phyloP scores from a whole-genome alignment of 169 alveolate species.

The Eimeria mitis region DNA sequence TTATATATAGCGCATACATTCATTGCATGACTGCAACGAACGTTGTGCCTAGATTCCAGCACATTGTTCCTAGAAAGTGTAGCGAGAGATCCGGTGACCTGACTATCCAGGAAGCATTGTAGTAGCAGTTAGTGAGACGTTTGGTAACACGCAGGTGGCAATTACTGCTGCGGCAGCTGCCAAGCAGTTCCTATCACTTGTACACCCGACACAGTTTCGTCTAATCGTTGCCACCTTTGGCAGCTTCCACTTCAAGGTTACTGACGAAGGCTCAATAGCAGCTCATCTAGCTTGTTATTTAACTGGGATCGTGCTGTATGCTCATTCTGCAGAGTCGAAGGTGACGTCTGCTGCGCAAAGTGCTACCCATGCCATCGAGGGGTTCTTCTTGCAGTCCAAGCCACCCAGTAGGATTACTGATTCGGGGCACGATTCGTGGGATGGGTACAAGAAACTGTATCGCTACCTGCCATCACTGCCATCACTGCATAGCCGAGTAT shows the following conservation, averaged over 20 bases:
- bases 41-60: not conserved
- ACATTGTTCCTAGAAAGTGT: not conserved
- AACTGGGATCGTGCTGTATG: not conserved
- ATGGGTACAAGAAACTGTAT: too few relatives aligned
- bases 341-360: not conserved
- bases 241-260: not conserved
- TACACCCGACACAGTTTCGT: not conserved
- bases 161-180: not conserved
- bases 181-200: not conserved
- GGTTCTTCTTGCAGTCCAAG: too few relatives aligned
- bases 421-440: not conserved
- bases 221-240: not conserved
- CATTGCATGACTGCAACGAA: not conserved
- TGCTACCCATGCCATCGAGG: too few relatives aligned
- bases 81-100: not conserved
- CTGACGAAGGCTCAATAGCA: not conserved
- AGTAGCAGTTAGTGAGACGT: not conserved
- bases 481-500: too few relatives aligned
- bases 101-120: not conserved
- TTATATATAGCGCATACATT: not conserved
- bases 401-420: too few relatives aligned
- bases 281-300: not conserved
- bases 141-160: not conserved
- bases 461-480: too few relatives aligned
- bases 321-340: not conserved